Base-by-base conservation (phyloP, 176 grass and related monocot genomes). In the Oryza meyeriana region DNA sequence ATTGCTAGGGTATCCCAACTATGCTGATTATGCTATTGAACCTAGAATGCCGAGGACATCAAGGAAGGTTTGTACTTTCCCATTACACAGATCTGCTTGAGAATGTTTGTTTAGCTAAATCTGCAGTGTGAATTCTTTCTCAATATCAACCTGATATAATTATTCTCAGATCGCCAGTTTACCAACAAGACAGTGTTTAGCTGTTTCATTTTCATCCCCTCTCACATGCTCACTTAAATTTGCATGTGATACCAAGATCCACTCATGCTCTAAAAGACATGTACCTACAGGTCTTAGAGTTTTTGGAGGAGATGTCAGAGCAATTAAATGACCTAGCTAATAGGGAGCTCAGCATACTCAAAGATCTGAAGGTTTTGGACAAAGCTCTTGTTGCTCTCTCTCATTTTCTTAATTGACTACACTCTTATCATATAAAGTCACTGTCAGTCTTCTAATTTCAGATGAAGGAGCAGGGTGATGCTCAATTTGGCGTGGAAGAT, bases 401-500 rank as follows among this genome's bases (percentile, higher is more conserved):
- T 24, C 6, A 25, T 22, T 58, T 50, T 93, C 17, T 40, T 18
- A 33, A 67, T 55, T 62, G 20, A 83, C 83, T 28, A 18, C 66
- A 55, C 26, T 74, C 81, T 78, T 89, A 81, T 76, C 9, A 45
- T 33, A 71, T 66, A 4, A 42, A 63, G 61, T 63, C 18, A 50
- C 52, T 50, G 32, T 8, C 2, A 7, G 74, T 74, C 50, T 91
- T 59, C 18, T 76, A 30, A 70, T 83, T 73, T 73, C 82, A 98
- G 95, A 85, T 84, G 86, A 91, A 88, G 76, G 95, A 91, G 74
- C 90, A 95, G 78, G 92, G 90, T 36, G 77, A 91, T 87, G 66
- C 82, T 79, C 88, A 75, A 64, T 93, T 98, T 47, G 85, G 88
- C 48, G 93, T 93, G 95, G 90, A 95, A 90, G 95, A 98, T 93